Evolutionary conservation across 2,329 filamentous ascomycete species (phyloP).

Genomic region (Cladophialophora chaetospira): DNA sequence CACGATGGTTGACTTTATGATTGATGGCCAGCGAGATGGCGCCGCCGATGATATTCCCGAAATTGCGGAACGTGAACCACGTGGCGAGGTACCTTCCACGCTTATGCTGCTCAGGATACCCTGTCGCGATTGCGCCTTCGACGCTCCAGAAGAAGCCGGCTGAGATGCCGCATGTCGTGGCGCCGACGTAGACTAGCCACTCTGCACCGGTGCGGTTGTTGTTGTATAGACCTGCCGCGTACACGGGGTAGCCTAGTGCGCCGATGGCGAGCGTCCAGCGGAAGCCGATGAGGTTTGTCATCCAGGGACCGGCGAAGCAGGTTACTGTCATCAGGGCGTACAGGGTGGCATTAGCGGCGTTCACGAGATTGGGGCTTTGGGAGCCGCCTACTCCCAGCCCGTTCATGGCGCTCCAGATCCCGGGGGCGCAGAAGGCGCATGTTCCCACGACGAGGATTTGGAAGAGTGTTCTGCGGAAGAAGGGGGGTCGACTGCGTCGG

Average conservation of each 20-base stretch:
- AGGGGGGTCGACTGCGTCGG: background rate
- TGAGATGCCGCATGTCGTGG: constrained; percentile 45
- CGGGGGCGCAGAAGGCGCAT: constrained; percentile 50
- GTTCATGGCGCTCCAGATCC: constrained; percentile 53
- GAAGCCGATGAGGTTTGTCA: constrained; percentile 47
- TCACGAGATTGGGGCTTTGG: constrained; percentile 46
- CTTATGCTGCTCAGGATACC: constrained; percentile 51
- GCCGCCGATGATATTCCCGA: constrained; percentile 56
- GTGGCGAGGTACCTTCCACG: constrained; percentile 51
- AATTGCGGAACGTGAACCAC: constrained; percentile 56
- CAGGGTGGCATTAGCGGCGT: constrained; percentile 50
- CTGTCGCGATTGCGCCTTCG: constrained; percentile 46
- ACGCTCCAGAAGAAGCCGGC: constrained; percentile 46
- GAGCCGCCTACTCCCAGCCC: constrained; percentile 43
- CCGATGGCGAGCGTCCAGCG: constrained; percentile 46
- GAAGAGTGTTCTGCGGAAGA: constrained; percentile 48
- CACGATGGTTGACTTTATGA: constrained; percentile 44
- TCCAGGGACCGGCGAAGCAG: constrained; percentile 45
- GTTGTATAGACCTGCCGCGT: constrained; percentile 48
- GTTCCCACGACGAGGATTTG: constrained; percentile 51
- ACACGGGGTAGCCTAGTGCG: constrained; percentile 48
- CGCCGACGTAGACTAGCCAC: constrained; percentile 50
- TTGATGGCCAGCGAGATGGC: constrained; percentile 56
- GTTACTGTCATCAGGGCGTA: constrained; percentile 50
- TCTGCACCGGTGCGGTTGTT: constrained; percentile 49